Conservation (phyloP, 768 basidiomycete genomes). For the Podaxis sp. region DNA sequence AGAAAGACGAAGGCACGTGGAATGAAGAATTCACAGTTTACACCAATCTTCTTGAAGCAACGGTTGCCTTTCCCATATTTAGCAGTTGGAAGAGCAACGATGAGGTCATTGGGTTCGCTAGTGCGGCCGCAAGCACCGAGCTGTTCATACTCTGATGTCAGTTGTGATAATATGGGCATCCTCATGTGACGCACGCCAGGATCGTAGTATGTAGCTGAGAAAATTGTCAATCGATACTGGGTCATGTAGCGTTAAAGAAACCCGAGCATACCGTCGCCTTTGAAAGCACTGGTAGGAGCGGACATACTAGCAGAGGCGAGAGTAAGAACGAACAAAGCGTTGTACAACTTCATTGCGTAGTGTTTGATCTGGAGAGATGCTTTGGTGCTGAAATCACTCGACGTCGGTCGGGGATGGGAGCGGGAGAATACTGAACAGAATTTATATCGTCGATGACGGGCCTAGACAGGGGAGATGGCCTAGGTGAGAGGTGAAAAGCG, state of each 20-base stretch:
- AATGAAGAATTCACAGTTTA: conserved; percentile 49
- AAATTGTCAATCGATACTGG: neutral
- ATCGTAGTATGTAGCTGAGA: conserved; percentile 7
- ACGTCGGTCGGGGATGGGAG: neutral
- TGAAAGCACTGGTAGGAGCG: neutral
- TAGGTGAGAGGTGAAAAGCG: neutral
- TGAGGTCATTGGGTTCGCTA: conserved; percentile 49
- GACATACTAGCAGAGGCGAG: neutral
- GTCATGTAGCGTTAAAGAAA: neutral
- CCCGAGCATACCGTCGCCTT: conserved; percentile 3
- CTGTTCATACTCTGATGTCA: neutral
- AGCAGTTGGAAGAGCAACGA: conserved; percentile 55
- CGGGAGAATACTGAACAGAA: neutral
- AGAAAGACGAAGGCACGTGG: neutral
- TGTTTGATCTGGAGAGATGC: neutral
- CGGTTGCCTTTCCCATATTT: conserved; percentile 44
- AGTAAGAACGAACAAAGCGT: neutral
- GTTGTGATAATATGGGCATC: neutral
- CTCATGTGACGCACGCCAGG: neutral
- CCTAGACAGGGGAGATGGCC: neutral
- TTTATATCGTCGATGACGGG: neutral
- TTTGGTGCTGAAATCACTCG: neutral
- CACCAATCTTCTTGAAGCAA: conserved; percentile 5
- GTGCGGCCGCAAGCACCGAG: conserved; percentile 64
- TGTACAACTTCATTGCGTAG: neutral